Evolutionary conservation across 139 green algal genomes (phyloP).

Genomic region (Micromonas pusilla): DNA sequence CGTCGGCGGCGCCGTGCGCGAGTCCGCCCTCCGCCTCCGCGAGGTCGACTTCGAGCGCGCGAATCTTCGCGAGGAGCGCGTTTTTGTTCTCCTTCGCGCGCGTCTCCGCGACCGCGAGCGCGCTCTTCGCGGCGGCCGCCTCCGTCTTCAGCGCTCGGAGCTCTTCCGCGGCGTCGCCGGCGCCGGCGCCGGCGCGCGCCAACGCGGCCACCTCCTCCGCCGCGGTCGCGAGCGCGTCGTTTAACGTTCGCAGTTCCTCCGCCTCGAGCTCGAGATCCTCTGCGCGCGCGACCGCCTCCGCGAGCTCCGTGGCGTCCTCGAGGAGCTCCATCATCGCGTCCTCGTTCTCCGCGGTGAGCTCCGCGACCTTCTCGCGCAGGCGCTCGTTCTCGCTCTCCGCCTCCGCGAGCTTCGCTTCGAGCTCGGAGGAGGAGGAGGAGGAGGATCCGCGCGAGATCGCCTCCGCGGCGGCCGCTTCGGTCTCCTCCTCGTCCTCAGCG

Average conservation of each 20-base stretch:
- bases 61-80: neutral
- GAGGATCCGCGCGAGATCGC: too few species aligned
- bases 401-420: neutral
- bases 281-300: neutral
- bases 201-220: neutral
- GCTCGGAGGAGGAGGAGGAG: too few species aligned
- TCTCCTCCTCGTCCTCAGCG: too few species aligned
- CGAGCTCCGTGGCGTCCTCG: neutral
- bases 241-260: neutral
- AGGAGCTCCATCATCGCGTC: neutral
- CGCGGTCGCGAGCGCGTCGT: neutral
- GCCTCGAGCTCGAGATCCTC: neutral
- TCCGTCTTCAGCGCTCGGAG: neutral
- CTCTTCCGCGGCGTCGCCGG: neutral
- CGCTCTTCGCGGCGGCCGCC: neutral
- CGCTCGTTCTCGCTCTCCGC: neutral
- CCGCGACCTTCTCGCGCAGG: neutral
- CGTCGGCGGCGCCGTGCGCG: neutral
- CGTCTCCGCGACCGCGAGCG: neutral
- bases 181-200: neutral
- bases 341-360: neutral
- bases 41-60: conserved; percentile 12
- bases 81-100: neutral
- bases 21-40: neutral
- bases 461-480: too few species aligned